Evolutionary conservation across 768 basidiomycete genomes (phyloP).

Genomic region (Agaricus subrufescens): DNA sequence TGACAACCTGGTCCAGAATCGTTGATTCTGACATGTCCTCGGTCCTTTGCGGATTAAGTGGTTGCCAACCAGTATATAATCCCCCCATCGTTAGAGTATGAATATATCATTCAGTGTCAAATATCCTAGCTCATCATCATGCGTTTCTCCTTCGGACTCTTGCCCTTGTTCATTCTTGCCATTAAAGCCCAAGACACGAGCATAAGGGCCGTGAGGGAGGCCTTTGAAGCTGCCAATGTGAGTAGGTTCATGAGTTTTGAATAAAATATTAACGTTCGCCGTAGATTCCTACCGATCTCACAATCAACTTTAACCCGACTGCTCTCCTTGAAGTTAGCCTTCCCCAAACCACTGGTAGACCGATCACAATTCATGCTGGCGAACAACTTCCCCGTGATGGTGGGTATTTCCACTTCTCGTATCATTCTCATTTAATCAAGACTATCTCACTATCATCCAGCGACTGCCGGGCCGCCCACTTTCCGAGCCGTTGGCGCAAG

Average conservation of each 20-base stretch:
- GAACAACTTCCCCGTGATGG: constrained; percentile 16
- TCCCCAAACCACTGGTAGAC: constrained; percentile 13
- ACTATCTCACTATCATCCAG: constrained; percentile 15
- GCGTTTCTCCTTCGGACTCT: background rate
- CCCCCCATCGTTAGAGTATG: background rate
- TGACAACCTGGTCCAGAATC: too few species aligned
- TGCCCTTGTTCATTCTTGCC: constrained; percentile 5
- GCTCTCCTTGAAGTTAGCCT: constrained; percentile 21
- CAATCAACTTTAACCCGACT: constrained; percentile 18
- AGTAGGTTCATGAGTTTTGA: background rate
- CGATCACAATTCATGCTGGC: constrained; percentile 19
- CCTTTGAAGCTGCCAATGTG: constrained; percentile 23
- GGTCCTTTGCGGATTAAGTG: too few species aligned
- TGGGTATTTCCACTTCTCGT: background rate
- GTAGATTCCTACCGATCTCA: constrained; percentile 20
- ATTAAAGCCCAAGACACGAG: constrained; percentile 18
- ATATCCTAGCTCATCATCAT: background rate
- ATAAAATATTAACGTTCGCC: background rate
- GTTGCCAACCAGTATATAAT: background rate
- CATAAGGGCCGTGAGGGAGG: constrained; percentile 16
- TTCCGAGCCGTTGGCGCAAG: constrained; percentile 24
- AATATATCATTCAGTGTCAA: too few species aligned
- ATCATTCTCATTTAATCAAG: background rate
- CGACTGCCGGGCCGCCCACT: constrained; percentile 31
- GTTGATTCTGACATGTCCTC: too few species aligned